phyloP scores from a whole-genome alignment of 176 grass and related monocot species.

The Triticum turgidum region DNA sequence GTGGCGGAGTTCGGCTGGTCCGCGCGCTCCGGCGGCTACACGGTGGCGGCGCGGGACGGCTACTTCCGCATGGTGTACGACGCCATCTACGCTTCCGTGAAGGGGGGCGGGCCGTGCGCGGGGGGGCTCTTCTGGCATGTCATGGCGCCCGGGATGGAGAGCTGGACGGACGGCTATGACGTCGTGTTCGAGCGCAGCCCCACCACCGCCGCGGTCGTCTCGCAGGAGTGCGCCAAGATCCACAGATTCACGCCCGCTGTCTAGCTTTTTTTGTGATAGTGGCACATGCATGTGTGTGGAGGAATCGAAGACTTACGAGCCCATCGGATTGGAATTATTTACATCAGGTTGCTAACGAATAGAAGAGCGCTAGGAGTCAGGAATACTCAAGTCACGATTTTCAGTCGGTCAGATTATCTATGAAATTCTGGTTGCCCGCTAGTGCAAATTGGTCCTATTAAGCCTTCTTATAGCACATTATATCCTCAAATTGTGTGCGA shows the following conservation, averaged over 20 bases:
- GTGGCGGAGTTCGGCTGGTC: conserved; percentile 76
- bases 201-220: conserved; percentile 47
- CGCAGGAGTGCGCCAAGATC: conserved; percentile 43
- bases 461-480: too few relatives aligned
- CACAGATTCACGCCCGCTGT: not conserved
- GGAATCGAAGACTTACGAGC: not conserved
- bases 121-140: conserved; percentile 80
- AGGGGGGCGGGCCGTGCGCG: conserved; percentile 42
- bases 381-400: too few relatives aligned
- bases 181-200: conserved; percentile 46
- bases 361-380: too few relatives aligned
- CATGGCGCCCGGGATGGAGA: conserved; percentile 70
- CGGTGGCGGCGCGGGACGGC: conserved; percentile 39
- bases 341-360: not conserved
- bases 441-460: too few relatives aligned
- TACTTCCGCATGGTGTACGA: conserved; percentile 57
- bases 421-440: too few relatives aligned
- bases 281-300: not conserved
- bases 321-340: not conserved
- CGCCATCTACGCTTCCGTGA: conserved; percentile 47
- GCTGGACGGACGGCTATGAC: conserved; percentile 67
- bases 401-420: too few relatives aligned
- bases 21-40: conserved; percentile 40
- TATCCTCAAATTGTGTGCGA: too few relatives aligned
- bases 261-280: not conserved